phyloP scores from a whole-genome alignment of 1,139 yeast species.

The Blastobotrys arbuscula region DNA sequence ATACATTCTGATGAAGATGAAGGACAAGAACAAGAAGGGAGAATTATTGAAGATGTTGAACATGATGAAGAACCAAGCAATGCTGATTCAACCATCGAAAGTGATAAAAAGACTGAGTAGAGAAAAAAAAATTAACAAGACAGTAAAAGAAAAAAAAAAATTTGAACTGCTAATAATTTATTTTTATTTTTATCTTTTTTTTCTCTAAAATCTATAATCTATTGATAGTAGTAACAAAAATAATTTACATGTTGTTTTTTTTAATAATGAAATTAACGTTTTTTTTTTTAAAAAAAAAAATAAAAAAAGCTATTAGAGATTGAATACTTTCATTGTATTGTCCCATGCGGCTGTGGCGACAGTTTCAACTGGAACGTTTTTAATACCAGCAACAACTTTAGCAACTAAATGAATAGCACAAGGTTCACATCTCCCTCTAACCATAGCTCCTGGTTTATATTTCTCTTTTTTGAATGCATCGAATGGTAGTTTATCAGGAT shows the following conservation, averaged over 20 bases:
- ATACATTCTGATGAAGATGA: slow-evolving; percentile 16
- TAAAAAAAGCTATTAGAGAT: too few species aligned
- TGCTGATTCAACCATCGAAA: slow-evolving; percentile 3
- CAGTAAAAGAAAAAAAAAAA: neutral
- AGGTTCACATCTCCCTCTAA: slow-evolving; percentile 89
- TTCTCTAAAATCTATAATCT: neutral
- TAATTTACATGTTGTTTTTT: too few species aligned
- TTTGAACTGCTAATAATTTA: neutral
- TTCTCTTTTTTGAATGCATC: slow-evolving; percentile 64
- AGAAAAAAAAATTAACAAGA: neutral
- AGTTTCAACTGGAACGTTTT: slow-evolving; percentile 44
- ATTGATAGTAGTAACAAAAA: neutral
- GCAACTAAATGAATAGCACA: slow-evolving; percentile 80
- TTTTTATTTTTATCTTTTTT: neutral
- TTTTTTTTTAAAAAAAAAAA: neutral
- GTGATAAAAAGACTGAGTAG: neutral
- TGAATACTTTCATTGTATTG: slow-evolving; percentile 58
- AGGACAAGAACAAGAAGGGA: slow-evolving; percentile 12
- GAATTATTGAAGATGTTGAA: slow-evolving; percentile 14
- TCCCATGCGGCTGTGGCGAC: slow-evolving; percentile 59
- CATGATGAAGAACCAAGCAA: slow-evolving; percentile 17
- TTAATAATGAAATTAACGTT: too few species aligned
- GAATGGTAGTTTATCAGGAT: slow-evolving; percentile 44
- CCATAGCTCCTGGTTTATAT: slow-evolving; percentile 43
- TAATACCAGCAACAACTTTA: slow-evolving; percentile 60